phyloP scores from a whole-genome alignment of 441 rosid genomes.

The Populus trichocarpa region DNA sequence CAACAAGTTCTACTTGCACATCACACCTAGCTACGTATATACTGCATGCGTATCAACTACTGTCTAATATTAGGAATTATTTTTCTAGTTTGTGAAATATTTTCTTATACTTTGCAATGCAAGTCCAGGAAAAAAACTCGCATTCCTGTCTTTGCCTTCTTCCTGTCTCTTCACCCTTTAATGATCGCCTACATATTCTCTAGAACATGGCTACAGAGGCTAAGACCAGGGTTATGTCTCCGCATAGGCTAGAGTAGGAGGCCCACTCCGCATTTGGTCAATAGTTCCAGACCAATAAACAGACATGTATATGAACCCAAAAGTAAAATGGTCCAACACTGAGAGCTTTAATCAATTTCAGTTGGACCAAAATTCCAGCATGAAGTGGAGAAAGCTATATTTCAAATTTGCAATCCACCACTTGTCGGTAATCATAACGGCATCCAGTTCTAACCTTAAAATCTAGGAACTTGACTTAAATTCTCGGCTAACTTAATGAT shows the following conservation, averaged over 20 bases:
- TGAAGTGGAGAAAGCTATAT: background rate
- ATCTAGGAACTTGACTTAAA: background rate
- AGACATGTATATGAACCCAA: background rate
- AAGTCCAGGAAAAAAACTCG: background rate
- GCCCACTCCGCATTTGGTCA: background rate
- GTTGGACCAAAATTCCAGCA: background rate
- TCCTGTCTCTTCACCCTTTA: no score
- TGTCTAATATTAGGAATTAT: no score
- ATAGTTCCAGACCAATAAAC: background rate
- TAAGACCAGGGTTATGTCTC: background rate
- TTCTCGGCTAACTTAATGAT: background rate
- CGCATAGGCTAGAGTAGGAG: background rate
- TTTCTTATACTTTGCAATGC: no score
- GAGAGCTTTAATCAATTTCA: background rate
- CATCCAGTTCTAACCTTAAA: background rate
- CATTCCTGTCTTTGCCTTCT: background rate
- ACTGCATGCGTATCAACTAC: no score
- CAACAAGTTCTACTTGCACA: no score
- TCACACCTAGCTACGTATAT: no score
- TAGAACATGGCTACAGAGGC: background rate
- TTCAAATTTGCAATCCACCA: background rate
- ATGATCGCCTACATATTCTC: no score
- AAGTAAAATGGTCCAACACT: background rate
- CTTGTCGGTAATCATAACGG: background rate
- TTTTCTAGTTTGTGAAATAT: no score